A percentile compares a stretch with the other conserved stretches of the same genome.
These are phyloP conservation scores for Andrographis paniculata DNA, from an alignment of 305 asterid genomes.

Conservation along the genomic window DNA sequence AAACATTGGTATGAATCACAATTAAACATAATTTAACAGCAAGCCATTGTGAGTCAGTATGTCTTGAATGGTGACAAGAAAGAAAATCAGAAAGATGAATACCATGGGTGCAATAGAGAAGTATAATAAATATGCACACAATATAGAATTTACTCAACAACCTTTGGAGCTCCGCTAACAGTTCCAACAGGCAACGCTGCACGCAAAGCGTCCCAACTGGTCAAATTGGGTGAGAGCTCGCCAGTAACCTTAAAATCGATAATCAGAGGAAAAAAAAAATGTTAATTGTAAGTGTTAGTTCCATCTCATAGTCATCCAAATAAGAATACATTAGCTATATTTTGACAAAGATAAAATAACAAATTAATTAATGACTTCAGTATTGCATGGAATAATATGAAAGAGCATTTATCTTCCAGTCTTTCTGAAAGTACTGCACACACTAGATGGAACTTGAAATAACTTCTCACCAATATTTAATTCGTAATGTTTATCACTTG, in stretches of 20 bases:
- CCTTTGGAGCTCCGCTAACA: slow-evolving; percentile 99
- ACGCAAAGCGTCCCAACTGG: slow-evolving; percentile 93
- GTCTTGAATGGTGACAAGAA: too few species aligned
- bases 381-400: too few species aligned
- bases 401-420: slow-evolving; percentile 5
- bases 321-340: too few species aligned
- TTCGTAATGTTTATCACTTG: neutral
- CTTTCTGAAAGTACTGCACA: neutral
- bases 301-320: neutral
- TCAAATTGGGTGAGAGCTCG: slow-evolving; percentile 58
- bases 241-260: slow-evolving; percentile 70
- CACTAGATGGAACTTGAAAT: too few species aligned
- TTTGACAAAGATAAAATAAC: too few species aligned
- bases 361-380: too few species aligned
- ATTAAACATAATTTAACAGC: too few species aligned
- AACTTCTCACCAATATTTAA: too few species aligned
- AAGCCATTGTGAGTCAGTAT: too few species aligned
- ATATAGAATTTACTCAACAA: slow-evolving; percentile 17
- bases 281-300: neutral
- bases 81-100: neutral
- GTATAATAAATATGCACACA: too few species aligned
- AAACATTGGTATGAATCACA: neutral
- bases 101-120: neutral
- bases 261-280: slow-evolving; percentile 3
- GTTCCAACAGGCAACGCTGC: slow-evolving; percentile 99